Conservation (phyloP, 441 rosid genomes). For the Populus trichocarpa region DNA sequence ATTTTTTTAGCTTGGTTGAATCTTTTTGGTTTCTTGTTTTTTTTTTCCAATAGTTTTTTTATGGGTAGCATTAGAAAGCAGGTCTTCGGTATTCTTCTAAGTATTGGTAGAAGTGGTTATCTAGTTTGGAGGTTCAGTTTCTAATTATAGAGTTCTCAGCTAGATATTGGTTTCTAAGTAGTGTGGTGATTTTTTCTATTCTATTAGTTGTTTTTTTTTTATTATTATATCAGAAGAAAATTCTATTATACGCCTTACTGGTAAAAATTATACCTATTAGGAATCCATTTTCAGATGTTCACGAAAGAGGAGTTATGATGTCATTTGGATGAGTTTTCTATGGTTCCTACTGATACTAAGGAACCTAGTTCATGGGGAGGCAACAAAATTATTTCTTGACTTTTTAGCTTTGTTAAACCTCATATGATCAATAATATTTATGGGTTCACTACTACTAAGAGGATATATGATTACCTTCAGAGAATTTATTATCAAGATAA, state of each 20-base stretch:
- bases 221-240: neutral
- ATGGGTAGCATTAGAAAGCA: neutral
- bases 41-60: neutral
- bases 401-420: neutral
- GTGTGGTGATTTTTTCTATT: neutral
- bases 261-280: too few species aligned
- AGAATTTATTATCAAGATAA: slow-evolving; percentile 1
- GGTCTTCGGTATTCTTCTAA: neutral
- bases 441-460: neutral
- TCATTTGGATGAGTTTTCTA: neutral
- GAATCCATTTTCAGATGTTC: neutral
- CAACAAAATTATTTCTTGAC: too few species aligned
- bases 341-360: neutral
- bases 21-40: too few species aligned
- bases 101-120: neutral
- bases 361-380: neutral
- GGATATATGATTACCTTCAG: neutral
- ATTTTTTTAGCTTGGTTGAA: neutral
- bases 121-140: neutral
- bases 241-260: too few species aligned
- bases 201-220: too few species aligned
- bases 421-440: neutral
- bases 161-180: neutral
- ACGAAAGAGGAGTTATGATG: too few species aligned
- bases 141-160: too few species aligned